Percentiles rank a stretch among this genome's conserved stretches.
These are phyloP conservation scores for Crithidia bombi DNA, from an alignment of 208 protist species.

Conservation along the genomic window DNA sequence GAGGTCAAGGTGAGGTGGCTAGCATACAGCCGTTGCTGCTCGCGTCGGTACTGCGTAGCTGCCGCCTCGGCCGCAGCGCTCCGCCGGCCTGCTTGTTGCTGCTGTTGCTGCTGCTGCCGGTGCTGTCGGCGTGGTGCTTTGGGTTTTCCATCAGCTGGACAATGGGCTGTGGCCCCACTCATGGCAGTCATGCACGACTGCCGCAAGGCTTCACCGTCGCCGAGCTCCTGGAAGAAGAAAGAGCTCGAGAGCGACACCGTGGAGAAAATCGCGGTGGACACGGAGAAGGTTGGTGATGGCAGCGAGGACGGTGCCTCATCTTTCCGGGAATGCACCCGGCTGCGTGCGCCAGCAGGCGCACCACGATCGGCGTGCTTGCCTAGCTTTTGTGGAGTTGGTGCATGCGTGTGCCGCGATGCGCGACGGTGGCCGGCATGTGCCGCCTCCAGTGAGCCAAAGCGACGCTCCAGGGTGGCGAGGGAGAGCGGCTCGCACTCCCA, in stretches of 20 bases:
- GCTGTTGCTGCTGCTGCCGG: background rate
- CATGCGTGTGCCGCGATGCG: background rate
- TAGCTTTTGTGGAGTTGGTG: background rate
- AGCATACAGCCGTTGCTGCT: slow-evolving; percentile 32
- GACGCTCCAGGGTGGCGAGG: slow-evolving; percentile 4
- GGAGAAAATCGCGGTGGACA: slow-evolving; percentile 16
- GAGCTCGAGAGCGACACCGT: slow-evolving; percentile 28
- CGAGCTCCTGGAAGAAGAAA: slow-evolving; percentile 30
- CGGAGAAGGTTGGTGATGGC: slow-evolving; percentile 9
- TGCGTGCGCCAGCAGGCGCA: background rate
- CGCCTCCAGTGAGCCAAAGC: slow-evolving; percentile 23
- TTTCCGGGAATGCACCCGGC: background rate
- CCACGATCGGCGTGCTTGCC: background rate
- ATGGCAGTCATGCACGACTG: background rate
- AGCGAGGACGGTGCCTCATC: too few species aligned
- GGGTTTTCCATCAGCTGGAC: background rate
- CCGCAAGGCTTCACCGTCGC: slow-evolving; percentile 16
- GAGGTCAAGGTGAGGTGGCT: slow-evolving; percentile 14
- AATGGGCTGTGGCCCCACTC: background rate
- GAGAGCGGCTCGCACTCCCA: slow-evolving; percentile 25
- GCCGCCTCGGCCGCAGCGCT: background rate
- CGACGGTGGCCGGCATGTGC: background rate
- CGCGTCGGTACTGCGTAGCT: slow-evolving; percentile 15
- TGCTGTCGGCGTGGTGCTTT: background rate
- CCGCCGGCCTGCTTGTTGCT: background rate